These are phyloP conservation scores for Bromus sterilis DNA, from an alignment of 176 grass and related monocot genomes.

Conservation along the genomic window DNA sequence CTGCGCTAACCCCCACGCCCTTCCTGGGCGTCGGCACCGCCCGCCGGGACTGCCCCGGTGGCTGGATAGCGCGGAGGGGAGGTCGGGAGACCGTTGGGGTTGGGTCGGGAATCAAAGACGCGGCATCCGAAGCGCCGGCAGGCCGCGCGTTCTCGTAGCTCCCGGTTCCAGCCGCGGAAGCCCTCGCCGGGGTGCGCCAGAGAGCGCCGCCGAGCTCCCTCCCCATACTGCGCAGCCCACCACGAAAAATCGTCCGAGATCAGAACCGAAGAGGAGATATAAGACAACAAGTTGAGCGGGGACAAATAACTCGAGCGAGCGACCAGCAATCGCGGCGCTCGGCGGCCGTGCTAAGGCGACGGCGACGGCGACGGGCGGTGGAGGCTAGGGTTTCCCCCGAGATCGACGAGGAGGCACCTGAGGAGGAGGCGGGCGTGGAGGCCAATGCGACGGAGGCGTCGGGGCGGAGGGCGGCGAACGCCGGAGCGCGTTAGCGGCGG, in stretches of 20 bases:
- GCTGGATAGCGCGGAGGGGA: conserved; percentile 57
- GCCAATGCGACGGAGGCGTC: background rate
- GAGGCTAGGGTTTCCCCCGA: background rate
- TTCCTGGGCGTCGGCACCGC: background rate
- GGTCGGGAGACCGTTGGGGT: conserved; percentile 19
- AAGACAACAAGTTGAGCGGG: background rate
- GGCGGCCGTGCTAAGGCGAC: background rate
- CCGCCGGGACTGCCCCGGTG: background rate
- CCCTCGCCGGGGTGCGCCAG: background rate
- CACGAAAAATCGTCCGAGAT: background rate
- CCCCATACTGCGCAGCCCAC: background rate
- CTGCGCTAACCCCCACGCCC: background rate
- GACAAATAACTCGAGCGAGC: background rate
- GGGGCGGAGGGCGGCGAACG: too few species aligned
- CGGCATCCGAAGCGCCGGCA: background rate
- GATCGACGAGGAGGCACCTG: background rate
- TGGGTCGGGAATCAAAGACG: background rate
- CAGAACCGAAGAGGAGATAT: background rate
- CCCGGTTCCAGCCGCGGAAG: background rate
- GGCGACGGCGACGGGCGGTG: background rate
- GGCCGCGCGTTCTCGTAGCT: conserved; percentile 28
- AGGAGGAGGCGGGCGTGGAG: background rate
- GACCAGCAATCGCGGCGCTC: background rate
- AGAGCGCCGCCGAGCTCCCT: background rate
- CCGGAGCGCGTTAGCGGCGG: background rate